Evolutionary conservation across 257 asterid genomes (phyloP), one percentile per base, ranked within the genome.

Genomic region (Linaria vulgaris): DNA sequence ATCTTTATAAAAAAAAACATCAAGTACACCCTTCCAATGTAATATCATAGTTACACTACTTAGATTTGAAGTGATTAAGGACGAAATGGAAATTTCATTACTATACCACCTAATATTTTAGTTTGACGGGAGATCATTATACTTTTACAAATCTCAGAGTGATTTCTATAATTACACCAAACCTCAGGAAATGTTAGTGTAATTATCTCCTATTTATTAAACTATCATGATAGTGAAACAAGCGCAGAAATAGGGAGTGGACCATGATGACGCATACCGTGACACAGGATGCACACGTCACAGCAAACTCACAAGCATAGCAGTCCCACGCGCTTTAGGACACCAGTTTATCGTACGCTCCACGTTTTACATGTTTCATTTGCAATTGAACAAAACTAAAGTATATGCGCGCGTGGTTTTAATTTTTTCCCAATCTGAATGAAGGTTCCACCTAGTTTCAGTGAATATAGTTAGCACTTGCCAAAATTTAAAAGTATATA

Each of bases 401-500:
- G 3, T 5, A 0, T 2, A 13, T 12, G 69, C 74, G 72, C 66
- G 72, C 64, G 31, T 10, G 54, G 12, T 10, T n/a, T 22, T 16
- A 16, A 3, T 6, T n/a, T 3, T 1, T 38, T n/a, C n/a, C 23
- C 43, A 13, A 38, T 37, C 55, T 15, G 24, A 43, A 51, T 38
- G 74, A 67, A 65, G 64, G 64, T 76, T 78, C 78, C 41, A 56
- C 64, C 17, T 27, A 53, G 22, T 61, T 72, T 77, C 78, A 68
- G 56, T 1, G 46, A 62, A 62, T 24, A 3, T 47, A 21, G 27
- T 30, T 48, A 2, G 44, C 46, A 62, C 53, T 51, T 75, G 24
- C 46, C 9, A 8, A 17, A 21, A 46, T 59, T 15, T 6, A 7
- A 8, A 4, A 31, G 25, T 21, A 7, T 41, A 21, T 61, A 37